These are phyloP conservation scores for Coniella vitis DNA, from an alignment of 2,329 filamentous ascomycete species.

Conservation along the genomic window DNA sequence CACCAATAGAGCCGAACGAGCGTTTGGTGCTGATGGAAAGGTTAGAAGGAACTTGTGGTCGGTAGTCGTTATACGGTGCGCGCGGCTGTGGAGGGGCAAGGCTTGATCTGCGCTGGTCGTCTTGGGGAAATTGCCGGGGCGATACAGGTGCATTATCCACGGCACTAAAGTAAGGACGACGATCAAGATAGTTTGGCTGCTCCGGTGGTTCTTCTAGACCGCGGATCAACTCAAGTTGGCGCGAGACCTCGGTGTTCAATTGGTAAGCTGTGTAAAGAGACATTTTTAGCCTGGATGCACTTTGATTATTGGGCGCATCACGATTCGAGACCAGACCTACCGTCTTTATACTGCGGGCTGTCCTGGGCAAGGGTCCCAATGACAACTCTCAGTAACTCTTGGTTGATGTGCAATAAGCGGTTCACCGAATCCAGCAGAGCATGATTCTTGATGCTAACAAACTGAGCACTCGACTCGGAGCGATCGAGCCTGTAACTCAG, in stretches of 20 bases:
- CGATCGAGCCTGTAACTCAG: constrained; percentile 68
- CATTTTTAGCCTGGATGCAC: constrained; percentile 20
- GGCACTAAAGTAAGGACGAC: constrained; percentile 59
- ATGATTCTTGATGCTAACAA: constrained; percentile 75
- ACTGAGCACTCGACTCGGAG: constrained; percentile 75
- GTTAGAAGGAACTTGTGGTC: constrained; percentile 74
- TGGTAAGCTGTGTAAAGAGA: constrained; percentile 37
- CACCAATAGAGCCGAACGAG: constrained; percentile 81
- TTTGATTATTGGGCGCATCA: constrained; percentile 10
- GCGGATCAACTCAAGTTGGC: constrained; percentile 51
- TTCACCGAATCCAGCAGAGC: constrained; percentile 73
- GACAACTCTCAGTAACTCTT: constrained; percentile 72
- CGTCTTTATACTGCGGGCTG: constrained; percentile 71
- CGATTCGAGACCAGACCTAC: constrained; percentile 44
- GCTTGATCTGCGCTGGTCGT: constrained; percentile 70
- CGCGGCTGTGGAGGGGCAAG: constrained; percentile 55
- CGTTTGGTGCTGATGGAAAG: constrained; percentile 68
- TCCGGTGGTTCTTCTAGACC: constrained; percentile 62
- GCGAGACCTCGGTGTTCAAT: constrained; percentile 54
- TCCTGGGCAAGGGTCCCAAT: constrained; percentile 68
- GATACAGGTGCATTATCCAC: constrained; percentile 76
- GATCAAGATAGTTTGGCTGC: constrained; percentile 48
- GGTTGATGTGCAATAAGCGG: constrained; percentile 67
- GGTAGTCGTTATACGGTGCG: constrained; percentile 53
- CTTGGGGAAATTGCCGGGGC: constrained; percentile 77